Conservation (phyloP, 371 early-diverging fungal genomes). For the Mortierella sp. region DNA sequence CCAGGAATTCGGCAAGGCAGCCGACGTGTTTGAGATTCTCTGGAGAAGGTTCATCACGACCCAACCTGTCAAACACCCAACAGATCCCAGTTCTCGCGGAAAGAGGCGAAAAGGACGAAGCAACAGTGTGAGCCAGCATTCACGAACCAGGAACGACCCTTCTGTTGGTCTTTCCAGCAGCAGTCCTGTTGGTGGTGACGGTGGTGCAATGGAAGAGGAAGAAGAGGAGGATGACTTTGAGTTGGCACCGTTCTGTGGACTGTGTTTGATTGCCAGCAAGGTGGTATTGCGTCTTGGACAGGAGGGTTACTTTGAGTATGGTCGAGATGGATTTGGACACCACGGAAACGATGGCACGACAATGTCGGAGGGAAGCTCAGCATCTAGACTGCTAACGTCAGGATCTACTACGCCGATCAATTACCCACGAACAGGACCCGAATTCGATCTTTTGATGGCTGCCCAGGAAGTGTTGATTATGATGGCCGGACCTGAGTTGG, state of each 20-base stretch:
- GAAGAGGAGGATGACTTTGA: slow-evolving; percentile 59
- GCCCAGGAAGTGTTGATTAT: slow-evolving; percentile 49
- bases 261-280: slow-evolving; percentile 59
- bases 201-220: slow-evolving; percentile 22
- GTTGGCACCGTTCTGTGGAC: slow-evolving; percentile 59
- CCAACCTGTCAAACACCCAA: slow-evolving; percentile 9
- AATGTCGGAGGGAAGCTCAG: slow-evolving; percentile 8
- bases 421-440: slow-evolving; percentile 35
- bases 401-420: slow-evolving; percentile 25
- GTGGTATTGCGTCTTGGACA: slow-evolving; percentile 50
- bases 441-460: slow-evolving; percentile 42
- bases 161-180: neutral
- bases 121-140: slow-evolving; percentile 25
- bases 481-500: slow-evolving; percentile 33
- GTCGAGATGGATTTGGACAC: slow-evolving; percentile 48
- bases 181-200: too few relatives aligned
- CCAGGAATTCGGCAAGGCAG: slow-evolving; percentile 56
- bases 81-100: neutral
- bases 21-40: slow-evolving; percentile 59
- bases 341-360: slow-evolving; percentile 13
- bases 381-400: neutral
- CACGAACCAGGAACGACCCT: slow-evolving; percentile 11
- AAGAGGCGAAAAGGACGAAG: slow-evolving; percentile 39
- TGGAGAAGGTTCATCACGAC: slow-evolving; percentile 50
- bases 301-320: slow-evolving; percentile 54